Base-by-base conservation (phyloP, 306 rosid genomes). In the Citrullus mucosospermus region DNA sequence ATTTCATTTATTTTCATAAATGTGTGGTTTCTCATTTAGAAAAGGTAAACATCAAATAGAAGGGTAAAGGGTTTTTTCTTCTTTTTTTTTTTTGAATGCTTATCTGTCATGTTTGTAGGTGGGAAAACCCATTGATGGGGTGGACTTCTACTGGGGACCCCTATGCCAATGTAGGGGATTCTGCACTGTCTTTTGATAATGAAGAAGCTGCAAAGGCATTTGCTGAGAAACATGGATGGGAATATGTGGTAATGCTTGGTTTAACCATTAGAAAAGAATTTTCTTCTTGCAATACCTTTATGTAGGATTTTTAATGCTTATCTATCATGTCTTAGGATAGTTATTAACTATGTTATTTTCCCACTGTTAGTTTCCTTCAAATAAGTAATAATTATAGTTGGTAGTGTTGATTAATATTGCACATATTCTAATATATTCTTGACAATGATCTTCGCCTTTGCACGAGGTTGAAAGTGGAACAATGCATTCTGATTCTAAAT, bases 131-230 rank as follows among this genome's bases (percentile, higher is more conserved):
- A 76, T 81, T 95, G 83, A 95, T 95, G 99, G 99, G 99, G 53
- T 95, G 99, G 99, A 93, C 98, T n/a, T 93, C 98, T 60, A 93
- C 98, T 57, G 98, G 98, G 48, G 98, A 95, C 80, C 98, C 99
- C 46, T 95, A 92, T 44, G 80, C 99, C 58, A 85, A 95, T 73
- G 99, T 95, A 69, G 99, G 99, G 71, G 99, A 92, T 73, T 79
- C 99, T 36, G 97, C 84, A 65, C 85, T 95, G 79, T 62, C 82
- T 88, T 95, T 95, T 83, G 99, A 95, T 68, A 91, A 89, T 18
- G 98, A 78, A 86, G 99, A 81, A 82, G 92, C 93, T 20, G 99
- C 99, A 67, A 95, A 82, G 84, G 84, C 79, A 68, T 95, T 95
- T 88, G 97, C 99, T 10, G 90, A 91, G 85, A 92, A 79, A 78